These are phyloP conservation scores for Coniosporium apollinis DNA, from an alignment of 495 filamentous ascomycete genomes.

Conservation along the genomic window DNA sequence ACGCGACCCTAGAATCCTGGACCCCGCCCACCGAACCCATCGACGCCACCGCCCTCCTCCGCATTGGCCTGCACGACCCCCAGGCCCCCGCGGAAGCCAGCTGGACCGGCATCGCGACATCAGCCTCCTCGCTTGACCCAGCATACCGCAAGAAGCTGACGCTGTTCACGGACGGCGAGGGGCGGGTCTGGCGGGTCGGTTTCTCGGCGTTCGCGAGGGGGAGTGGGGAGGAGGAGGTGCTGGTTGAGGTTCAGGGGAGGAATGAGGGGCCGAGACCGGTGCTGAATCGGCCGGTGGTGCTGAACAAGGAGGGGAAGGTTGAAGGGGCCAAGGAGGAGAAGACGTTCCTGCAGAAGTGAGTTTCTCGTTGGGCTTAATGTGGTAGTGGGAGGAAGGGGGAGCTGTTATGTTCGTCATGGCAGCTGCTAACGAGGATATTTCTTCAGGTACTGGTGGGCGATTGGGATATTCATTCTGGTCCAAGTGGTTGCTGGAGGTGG, in stretches of 20 bases:
- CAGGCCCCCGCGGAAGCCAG: conserved; percentile 1
- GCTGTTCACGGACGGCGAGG: conserved; percentile 18
- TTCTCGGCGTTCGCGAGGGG: conserved; percentile 13
- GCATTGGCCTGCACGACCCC: conserved; percentile 38
- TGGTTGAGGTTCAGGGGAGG: conserved; percentile 32
- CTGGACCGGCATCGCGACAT: conserved; percentile 23
- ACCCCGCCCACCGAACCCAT: conserved; percentile 5
- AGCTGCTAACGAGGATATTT: conserved; percentile 10
- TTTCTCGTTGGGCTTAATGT: conserved; percentile 3
- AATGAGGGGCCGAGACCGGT: conserved; percentile 34
- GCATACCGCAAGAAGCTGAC: conserved; percentile 17
- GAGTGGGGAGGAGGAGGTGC: conserved; percentile 23
- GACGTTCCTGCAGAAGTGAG: conserved; percentile 54
- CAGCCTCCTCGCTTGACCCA: conserved; percentile 13
- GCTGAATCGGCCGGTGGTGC: conserved; percentile 48
- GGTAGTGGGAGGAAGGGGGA: background rate
- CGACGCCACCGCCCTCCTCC: conserved; percentile 34
- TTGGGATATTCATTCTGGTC: conserved; percentile 19
- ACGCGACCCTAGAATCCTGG: conserved; percentile 16
- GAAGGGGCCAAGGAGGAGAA: conserved; percentile 39
- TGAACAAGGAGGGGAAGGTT: conserved; percentile 42
- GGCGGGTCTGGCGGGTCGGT: conserved; percentile 20
- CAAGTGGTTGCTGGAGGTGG: conserved; percentile 18
- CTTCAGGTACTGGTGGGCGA: conserved; percentile 35
- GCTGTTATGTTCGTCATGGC: no score